phyloP scores from a whole-genome alignment of 768 basidiomycete genomes.

The Lentinula edodes region DNA sequence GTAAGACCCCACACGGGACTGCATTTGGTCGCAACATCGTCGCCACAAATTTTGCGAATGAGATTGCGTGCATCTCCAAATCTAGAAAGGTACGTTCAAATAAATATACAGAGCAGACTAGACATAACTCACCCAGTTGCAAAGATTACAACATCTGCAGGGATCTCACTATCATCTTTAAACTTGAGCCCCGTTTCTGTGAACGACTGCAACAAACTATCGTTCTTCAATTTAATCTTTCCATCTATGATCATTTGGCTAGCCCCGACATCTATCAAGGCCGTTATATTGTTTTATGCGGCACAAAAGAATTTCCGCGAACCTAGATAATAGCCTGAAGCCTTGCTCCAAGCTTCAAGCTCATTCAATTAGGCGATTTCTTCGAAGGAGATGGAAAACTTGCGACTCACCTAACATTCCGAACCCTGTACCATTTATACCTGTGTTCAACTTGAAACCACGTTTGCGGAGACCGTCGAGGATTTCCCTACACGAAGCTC shows the following conservation, averaged over 20 bases:
- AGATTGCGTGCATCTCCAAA: constrained; percentile 36
- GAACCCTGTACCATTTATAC: constrained; percentile 38
- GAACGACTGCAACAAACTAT: constrained; percentile 40
- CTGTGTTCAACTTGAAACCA: constrained; percentile 42
- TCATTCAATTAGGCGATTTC: constrained; percentile 9
- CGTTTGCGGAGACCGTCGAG: constrained; percentile 40
- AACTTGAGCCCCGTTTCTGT: constrained; percentile 41
- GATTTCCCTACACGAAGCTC: constrained; percentile 24
- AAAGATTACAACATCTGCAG: constrained; percentile 53
- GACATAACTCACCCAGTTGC: constrained; percentile 45
- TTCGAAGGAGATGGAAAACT: neutral
- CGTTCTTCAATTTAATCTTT: constrained; percentile 69
- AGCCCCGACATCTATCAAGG: constrained; percentile 45
- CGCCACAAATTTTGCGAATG: constrained; percentile 41
- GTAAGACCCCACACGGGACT: constrained; percentile 58
- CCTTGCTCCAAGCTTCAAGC: constrained; percentile 21
- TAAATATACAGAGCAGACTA: neutral
- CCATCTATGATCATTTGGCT: constrained; percentile 58
- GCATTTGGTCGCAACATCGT: constrained; percentile 37
- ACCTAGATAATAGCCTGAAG: constrained; percentile 55
- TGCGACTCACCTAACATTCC: constrained; percentile 17
- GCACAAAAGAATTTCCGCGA: constrained; percentile 7
- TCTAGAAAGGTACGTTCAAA: constrained; percentile 20
- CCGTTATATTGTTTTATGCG: neutral
- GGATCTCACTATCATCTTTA: constrained; percentile 39